Evolutionary conservation across 2,329 filamentous ascomycete genomes (phyloP), one percentile per base, ranked within the genome.

Genomic region (Penicillium oxalicum): DNA sequence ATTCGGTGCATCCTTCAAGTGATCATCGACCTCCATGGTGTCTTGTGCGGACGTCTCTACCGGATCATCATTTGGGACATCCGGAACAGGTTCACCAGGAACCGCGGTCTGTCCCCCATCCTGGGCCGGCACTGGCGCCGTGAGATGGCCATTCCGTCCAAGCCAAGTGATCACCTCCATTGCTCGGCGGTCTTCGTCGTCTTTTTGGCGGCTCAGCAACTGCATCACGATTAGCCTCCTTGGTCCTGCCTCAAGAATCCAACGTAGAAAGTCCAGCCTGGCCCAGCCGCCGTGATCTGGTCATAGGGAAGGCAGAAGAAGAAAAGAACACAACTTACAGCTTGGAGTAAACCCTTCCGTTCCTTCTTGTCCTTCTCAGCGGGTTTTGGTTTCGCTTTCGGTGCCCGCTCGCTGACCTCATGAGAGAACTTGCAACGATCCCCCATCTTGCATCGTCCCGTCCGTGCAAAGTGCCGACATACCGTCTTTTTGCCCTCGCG

Each of bases 81-180:
- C 18, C 18, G 18, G 2, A 18, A 18, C 18, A 18, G 18, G 18
- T 18, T 18, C 18, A 18, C 18, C 18, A 18, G 18, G 18, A 18
- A 32, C 3, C 29, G 2, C 29, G 7, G 29, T 7, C 29, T 32
- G 29, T 8, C 7, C 29, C 2, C 11, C 33, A 29, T 25, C 42
- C 7, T 33, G 9, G 25, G n/a, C 9, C n/a, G 26, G 52, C n/a
- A 52, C 50, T 34, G 58, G 58, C 25, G 67, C 65, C 24, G 68
- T 65, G 18, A 75, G 61, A 36, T 69, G 38, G 29, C 72, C 70
- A 40, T 66, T 64, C 38, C 73, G 65, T 1, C 73, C 73, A 6
- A 75, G 56, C 62, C 62, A 69, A 45, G 60, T 52, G 48, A 75
- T 74, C 37, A 67, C 67, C 52, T 68, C 63, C 66, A 74, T 70